Percentiles rank a stretch among this genome's conserved stretches.
Evolutionary conservation across 2,329 filamentous ascomycete species (phyloP).

Genomic region (Epicoccum sorghinum): DNA sequence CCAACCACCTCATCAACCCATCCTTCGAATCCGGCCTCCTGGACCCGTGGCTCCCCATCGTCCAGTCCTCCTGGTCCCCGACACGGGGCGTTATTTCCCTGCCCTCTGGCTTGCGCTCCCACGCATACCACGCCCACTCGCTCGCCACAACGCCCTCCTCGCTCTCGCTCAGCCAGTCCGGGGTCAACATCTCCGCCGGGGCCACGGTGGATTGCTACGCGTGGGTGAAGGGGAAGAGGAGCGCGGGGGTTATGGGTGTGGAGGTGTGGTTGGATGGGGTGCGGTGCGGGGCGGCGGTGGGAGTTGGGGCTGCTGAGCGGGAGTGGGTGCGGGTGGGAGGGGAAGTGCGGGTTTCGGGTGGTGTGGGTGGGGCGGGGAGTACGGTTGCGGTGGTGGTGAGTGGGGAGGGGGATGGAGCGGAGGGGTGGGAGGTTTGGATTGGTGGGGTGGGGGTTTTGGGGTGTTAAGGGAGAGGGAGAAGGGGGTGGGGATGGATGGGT

Average conservation of each 20-base stretch:
- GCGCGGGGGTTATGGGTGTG: not conserved
- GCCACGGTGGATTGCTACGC: constrained; percentile 1
- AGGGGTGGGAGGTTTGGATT: constrained; percentile 10
- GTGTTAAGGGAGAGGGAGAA: not conserved
- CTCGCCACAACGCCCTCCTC: not conserved
- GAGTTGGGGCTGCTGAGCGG: no score
- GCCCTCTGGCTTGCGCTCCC: not conserved
- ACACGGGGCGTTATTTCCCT: not conserved
- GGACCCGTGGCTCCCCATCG: constrained; percentile 7
- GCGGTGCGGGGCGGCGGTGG: not conserved
- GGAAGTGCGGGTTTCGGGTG: not conserved
- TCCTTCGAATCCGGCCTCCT: constrained; percentile 7
- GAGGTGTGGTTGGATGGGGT: constrained; percentile 9
- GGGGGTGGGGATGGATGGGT: no score
- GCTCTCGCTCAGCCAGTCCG: constrained; percentile 5
- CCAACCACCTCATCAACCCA: constrained; percentile 5
- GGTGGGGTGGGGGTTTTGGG: constrained; percentile 4
- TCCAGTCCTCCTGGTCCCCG: constrained; percentile 1
- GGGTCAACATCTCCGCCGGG: not conserved
- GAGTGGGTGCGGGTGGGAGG: not conserved
- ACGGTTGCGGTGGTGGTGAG: constrained; percentile 8
- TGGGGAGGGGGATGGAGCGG: constrained; percentile 5
- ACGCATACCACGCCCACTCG: constrained; percentile 5
- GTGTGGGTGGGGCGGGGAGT: not conserved
- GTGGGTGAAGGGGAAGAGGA: constrained; percentile 2